A percentile compares a stretch with the other conserved stretches of the same genome.
Conservation (phyloP, 306 rosid species). For the Sicyos baderoa region DNA sequence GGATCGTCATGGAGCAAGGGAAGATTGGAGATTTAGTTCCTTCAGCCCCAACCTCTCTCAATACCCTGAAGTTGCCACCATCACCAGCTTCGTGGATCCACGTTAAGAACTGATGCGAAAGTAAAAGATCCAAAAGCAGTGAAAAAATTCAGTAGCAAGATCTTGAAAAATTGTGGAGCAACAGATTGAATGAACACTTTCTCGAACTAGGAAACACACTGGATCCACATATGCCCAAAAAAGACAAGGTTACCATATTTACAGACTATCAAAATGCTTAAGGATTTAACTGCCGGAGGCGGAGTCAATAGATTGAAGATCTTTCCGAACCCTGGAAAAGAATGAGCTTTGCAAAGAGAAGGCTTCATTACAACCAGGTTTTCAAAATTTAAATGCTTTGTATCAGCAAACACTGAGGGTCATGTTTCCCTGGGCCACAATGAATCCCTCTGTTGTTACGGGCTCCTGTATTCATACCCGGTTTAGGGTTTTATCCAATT, state of each 20-base stretch:
- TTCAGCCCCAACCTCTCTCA: slow-evolving; percentile 23
- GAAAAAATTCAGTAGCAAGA: slow-evolving; percentile 72
- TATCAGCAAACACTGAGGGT: slow-evolving; percentile 64
- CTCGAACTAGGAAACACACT: slow-evolving; percentile 52
- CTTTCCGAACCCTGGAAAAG: slow-evolving; percentile 62
- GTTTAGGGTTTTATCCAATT: slow-evolving; percentile 51
- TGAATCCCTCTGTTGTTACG: slow-evolving; percentile 59
- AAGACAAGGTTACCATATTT: slow-evolving; percentile 78
- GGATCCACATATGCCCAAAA: slow-evolving; percentile 79
- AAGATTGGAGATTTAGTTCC: slow-evolving; percentile 30
- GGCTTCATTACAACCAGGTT: slow-evolving; percentile 51
- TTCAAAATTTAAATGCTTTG: slow-evolving; percentile 54
- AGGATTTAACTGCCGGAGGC: slow-evolving; percentile 54
- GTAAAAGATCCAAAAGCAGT: slow-evolving; percentile 36
- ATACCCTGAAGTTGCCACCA: slow-evolving; percentile 22
- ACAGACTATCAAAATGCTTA: slow-evolving; percentile 57
- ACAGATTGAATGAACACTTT: slow-evolving; percentile 68
- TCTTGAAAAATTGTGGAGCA: slow-evolving; percentile 74
- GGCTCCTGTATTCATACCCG: slow-evolving; percentile 62
- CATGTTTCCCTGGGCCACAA: slow-evolving; percentile 62
- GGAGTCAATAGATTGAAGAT: slow-evolving; percentile 32
- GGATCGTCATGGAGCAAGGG: slow-evolving; percentile 34
- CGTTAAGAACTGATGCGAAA: slow-evolving; percentile 41
- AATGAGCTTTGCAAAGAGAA: slow-evolving; percentile 82
- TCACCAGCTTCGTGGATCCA: slow-evolving; percentile 28